These are phyloP conservation scores for Kuraishia capsulata DNA, from an alignment of 805 yeast species.

Conservation along the genomic window DNA sequence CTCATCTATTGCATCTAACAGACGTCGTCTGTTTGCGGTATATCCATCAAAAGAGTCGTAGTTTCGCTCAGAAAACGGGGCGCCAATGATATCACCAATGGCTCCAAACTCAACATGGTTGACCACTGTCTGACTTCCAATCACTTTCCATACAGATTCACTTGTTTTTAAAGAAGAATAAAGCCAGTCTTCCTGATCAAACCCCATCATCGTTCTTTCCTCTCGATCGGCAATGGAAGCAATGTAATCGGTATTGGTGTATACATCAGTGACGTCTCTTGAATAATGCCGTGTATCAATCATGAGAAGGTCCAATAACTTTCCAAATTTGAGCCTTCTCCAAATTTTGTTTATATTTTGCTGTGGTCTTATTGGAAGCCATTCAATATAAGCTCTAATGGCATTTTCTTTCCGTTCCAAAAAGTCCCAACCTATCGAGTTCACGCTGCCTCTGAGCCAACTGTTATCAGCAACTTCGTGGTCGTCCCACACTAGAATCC, in stretches of 20 bases:
- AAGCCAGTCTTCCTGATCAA: conserved; percentile 17
- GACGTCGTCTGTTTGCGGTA: conserved; percentile 13
- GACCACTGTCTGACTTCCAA: conserved; percentile 10
- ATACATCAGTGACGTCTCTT: conserved; percentile 16
- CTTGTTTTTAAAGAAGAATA: conserved; percentile 8
- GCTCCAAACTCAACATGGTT: conserved; percentile 8
- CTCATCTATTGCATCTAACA: conserved; percentile 8
- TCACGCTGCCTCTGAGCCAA: conserved; percentile 15
- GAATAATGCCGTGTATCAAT: conserved; percentile 15
- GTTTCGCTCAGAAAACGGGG: conserved; percentile 10
- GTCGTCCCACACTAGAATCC: conserved; percentile 19
- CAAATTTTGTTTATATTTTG: conserved; percentile 11
- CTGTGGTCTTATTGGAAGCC: conserved; percentile 15
- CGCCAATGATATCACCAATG: conserved; percentile 12
- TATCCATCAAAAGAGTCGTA: conserved; percentile 19
- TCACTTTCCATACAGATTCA: conserved; percentile 10
- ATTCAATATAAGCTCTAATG: conserved; percentile 15
- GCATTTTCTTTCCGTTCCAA: conserved; percentile 9
- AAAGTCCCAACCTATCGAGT: conserved; percentile 13
- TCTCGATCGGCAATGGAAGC: conserved; percentile 8
- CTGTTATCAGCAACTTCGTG: conserved; percentile 18
- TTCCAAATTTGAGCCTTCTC: conserved; percentile 14
- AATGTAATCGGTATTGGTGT: conserved; percentile 11
- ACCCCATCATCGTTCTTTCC: conserved; percentile 17
- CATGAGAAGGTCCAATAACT: conserved; percentile 11